A percentile compares a stretch with the other conserved stretches of the same genome.
Evolutionary conservation across 2,329 filamentous ascomycete genomes (phyloP).

Genomic region (Exophiala spinifera): DNA sequence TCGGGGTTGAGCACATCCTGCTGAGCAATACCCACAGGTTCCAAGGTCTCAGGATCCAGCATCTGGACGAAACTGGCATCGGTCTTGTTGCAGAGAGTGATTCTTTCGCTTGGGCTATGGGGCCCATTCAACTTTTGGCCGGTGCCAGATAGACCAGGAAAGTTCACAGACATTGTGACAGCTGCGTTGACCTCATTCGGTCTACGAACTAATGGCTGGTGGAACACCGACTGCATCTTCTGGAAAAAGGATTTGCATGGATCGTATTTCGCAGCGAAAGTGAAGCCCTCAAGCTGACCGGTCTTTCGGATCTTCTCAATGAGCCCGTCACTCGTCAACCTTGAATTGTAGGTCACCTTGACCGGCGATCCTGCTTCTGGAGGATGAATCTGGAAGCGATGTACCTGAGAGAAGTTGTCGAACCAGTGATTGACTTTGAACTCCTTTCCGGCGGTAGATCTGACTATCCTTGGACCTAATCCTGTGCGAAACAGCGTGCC

Average conservation of each 20-base stretch:
- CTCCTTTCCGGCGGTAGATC: constrained; percentile 57
- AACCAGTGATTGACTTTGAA: constrained; percentile 74
- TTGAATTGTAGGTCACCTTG: constrained; percentile 67
- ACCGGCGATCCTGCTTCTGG: constrained; percentile 34
- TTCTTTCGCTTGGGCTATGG: constrained; percentile 34
- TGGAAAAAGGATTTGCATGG: constrained; percentile 71
- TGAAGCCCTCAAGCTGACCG: constrained; percentile 56
- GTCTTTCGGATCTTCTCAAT: constrained; percentile 59
- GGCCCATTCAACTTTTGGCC: constrained; percentile 23
- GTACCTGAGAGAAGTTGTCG: constrained; percentile 64
- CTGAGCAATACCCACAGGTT: constrained; percentile 62
- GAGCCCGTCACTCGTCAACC: constrained; percentile 63
- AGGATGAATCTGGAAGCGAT: constrained; percentile 67
- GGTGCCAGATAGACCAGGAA: constrained; percentile 53
- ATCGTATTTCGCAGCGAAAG: constrained; percentile 69
- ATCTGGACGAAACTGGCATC: constrained; percentile 58
- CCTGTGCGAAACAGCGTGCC: constrained; percentile 73
- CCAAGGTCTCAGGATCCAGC: constrained; percentile 67
- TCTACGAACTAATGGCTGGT: constrained; percentile 24
- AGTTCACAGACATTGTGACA: constrained; percentile 64
- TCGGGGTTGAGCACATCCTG: constrained; percentile 65
- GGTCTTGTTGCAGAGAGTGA: constrained; percentile 57
- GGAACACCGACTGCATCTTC: constrained; percentile 66
- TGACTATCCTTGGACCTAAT: constrained; percentile 62
- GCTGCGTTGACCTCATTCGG: constrained; percentile 55